A percentile compares a stretch with the other conserved stretches of the same genome.
Conservation (phyloP, 257 asterid genomes). For the Capsicum pubescens region DNA sequence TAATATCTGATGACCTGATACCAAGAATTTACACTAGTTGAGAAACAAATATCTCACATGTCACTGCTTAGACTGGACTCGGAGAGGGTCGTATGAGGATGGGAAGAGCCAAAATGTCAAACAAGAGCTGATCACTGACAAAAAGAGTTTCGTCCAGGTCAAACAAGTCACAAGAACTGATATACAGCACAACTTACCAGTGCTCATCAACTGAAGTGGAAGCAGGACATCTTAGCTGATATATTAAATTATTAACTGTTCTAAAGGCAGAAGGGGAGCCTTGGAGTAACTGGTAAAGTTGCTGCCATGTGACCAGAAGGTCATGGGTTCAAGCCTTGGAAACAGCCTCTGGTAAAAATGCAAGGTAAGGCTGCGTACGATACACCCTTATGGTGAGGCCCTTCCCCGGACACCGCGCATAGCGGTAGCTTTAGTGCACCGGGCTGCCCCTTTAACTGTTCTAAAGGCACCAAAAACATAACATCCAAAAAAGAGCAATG, state of each 20-base stretch:
- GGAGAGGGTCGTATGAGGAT: background rate
- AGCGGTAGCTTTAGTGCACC: too few relatives aligned
- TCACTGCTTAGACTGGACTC: background rate
- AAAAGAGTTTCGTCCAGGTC: background rate
- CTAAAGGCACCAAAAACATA: background rate
- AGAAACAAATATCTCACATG: background rate
- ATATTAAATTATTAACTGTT: background rate
- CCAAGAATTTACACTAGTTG: background rate
- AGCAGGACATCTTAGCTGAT: background rate
- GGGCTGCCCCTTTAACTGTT: too few relatives aligned
- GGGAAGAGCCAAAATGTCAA: background rate
- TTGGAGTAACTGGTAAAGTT: too few relatives aligned
- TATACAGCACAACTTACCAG: background rate
- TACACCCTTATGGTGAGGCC: too few relatives aligned
- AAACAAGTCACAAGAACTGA: background rate
- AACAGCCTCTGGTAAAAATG: too few relatives aligned
- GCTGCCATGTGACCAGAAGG: too few relatives aligned
- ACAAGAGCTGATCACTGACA: background rate
- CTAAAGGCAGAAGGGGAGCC: too few relatives aligned
- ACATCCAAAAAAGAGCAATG: background rate
- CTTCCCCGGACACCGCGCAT: too few relatives aligned
- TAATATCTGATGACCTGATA: background rate
- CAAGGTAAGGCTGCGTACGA: too few relatives aligned
- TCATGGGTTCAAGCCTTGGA: too few relatives aligned
- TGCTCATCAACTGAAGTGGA: slow-evolving; percentile 10